Evolutionary conservation across 2,329 filamentous ascomycete species (phyloP).

Genomic region (Diaporthe caulivora): DNA sequence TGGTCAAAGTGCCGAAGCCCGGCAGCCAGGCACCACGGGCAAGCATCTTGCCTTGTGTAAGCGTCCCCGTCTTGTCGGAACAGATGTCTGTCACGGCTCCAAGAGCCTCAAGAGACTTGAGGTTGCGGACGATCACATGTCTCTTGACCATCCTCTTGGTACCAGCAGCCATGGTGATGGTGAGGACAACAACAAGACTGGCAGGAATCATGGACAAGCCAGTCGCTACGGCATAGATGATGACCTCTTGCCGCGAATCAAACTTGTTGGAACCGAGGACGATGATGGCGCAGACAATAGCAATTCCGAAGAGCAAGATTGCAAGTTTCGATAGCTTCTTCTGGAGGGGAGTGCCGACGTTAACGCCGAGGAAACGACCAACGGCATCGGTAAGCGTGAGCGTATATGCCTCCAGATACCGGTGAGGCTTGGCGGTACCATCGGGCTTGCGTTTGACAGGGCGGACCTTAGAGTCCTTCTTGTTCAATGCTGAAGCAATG

Average conservation of each 20-base stretch:
- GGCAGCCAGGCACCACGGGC: slow-evolving; percentile 71
- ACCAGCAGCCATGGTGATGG: slow-evolving; percentile 75
- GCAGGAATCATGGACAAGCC: slow-evolving; percentile 73
- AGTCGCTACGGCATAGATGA: slow-evolving; percentile 73
- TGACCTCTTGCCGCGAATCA: slow-evolving; percentile 64
- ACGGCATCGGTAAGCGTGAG: slow-evolving; percentile 65
- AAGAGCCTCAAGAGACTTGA: slow-evolving; percentile 67
- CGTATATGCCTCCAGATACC: slow-evolving; percentile 54
- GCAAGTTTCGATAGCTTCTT: slow-evolving; percentile 75
- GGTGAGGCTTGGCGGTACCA: slow-evolving; percentile 61
- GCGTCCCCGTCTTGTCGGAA: slow-evolving; percentile 75
- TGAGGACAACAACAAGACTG: slow-evolving; percentile 73
- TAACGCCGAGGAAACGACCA: slow-evolving; percentile 73
- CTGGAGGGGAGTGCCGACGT: slow-evolving; percentile 76
- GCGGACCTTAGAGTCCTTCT: slow-evolving; percentile 60
- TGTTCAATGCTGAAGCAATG: slow-evolving; percentile 71
- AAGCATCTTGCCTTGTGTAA: slow-evolving; percentile 74
- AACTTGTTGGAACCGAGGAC: slow-evolving; percentile 72
- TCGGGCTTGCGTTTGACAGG: slow-evolving; percentile 60
- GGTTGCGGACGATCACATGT: slow-evolving; percentile 69
- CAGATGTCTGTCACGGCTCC: slow-evolving; percentile 69
- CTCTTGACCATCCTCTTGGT: slow-evolving; percentile 59
- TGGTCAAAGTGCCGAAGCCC: slow-evolving; percentile 66
- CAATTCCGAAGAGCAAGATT: slow-evolving; percentile 71
- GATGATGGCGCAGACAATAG: slow-evolving; percentile 74